Evolutionary conservation across 352 stramenopile genomes (phyloP), one percentile per base, ranked within the genome.

Genomic region (Thalassiosira hispida): DNA sequence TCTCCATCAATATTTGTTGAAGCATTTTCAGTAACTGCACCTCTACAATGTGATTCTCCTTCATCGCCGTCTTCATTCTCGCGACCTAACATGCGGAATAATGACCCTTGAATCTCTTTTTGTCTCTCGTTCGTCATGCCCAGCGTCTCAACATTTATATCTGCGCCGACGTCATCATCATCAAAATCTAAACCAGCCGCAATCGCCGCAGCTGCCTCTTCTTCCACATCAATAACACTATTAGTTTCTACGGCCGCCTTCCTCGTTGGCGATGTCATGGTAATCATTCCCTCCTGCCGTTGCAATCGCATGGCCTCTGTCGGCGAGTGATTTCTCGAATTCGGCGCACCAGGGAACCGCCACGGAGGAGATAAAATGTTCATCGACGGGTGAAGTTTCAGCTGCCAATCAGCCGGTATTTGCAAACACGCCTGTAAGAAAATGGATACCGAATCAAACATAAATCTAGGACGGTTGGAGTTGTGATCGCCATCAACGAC

Each of bases 401-500:
- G 70, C 66, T 78, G 67, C 75, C 75, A 83, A 5, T 83, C 75
- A 20, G 68, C 20, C 3, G 81, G 77, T 42, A 92, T 78, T 66
- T 90, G 92, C 47, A 98, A 83, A 52, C 94, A 94, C 0, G 83
- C 93, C 74, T 97, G 92, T 11, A 98, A 83, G 73, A 98, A 98
- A 69, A 98, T 98, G 8, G 91, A 93, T 7, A 95, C 94, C 3
- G 94, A 97, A 79, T 98, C 95, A 61, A 97, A 92, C 42, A 98
- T 90, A 68, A 98, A 98, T 51, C 93, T 81, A 6, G 96, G 96
- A 3, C 96, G 86, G 25, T 90, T 88, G 40, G 85, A 97, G 79
- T 98, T 98, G 84, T 98, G 96, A 79, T 98, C 96, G 23, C 96
- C 96, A 33, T 97, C 89, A 0, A 98, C 96, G 35, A 97, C 93